A percentile compares a stretch with the other conserved stretches of the same genome.
These are phyloP conservation scores for Medicago truncatula DNA, from an alignment of 306 rosid species.

Conservation along the genomic window DNA sequence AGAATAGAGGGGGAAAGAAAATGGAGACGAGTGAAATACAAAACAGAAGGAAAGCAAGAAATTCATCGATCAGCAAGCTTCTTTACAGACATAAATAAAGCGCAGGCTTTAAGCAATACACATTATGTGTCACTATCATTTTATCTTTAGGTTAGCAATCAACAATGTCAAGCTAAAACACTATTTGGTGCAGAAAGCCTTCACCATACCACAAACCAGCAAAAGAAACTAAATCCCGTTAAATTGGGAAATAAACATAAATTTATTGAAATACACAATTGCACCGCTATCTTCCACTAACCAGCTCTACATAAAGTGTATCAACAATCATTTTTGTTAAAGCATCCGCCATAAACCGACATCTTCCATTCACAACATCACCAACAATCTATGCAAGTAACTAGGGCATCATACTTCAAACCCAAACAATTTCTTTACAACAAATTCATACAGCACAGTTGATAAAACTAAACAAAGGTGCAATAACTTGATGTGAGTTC, in stretches of 20 bases:
- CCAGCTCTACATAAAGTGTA: background rate
- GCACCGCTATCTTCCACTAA: slow-evolving; percentile 5
- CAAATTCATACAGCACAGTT: background rate
- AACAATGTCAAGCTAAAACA: slow-evolving; percentile 23
- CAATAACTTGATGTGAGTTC: background rate
- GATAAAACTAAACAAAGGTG: background rate
- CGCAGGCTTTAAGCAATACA: background rate
- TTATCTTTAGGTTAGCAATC: slow-evolving; percentile 7
- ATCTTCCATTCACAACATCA: background rate
- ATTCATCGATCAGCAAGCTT: background rate
- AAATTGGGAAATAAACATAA: slow-evolving; percentile 19
- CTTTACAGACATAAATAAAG: background rate
- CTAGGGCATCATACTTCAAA: background rate
- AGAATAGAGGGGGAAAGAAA: background rate
- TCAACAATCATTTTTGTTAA: background rate
- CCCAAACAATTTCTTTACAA: background rate
- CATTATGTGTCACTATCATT: background rate
- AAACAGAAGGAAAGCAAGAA: slow-evolving; percentile 10
- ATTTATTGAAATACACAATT: background rate
- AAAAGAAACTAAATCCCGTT: slow-evolving; percentile 18
- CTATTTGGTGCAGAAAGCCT: slow-evolving; percentile 1
- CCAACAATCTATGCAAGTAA: slow-evolving; percentile 5
- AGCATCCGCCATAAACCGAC: too few relatives aligned
- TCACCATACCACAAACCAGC: slow-evolving; percentile 16
- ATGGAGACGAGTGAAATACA: background rate